A percentile compares a stretch with the other conserved stretches of the same genome.
Conservation (phyloP, 2,329 filamentous ascomycete species). For the Pseudogymnoascus sp. region DNA sequence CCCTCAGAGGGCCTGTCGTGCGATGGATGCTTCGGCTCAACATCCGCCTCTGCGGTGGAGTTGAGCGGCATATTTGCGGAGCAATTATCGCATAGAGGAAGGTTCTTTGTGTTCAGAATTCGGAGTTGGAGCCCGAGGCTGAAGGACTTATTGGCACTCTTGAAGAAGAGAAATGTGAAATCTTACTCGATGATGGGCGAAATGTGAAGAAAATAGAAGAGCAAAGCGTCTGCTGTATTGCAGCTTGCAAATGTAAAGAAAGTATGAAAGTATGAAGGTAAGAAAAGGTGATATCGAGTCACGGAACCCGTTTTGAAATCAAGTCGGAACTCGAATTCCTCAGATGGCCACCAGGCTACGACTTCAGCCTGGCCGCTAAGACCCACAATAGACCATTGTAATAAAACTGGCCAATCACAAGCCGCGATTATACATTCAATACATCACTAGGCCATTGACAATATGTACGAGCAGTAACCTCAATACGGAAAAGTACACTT, state of each 20-base stretch:
- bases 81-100: conserved; percentile 1
- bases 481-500: background rate
- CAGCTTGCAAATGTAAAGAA: background rate
- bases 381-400: background rate
- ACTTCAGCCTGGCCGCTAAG: conserved; percentile 1
- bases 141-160: background rate
- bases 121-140: background rate
- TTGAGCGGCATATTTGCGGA: conserved; percentile 5
- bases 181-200: background rate
- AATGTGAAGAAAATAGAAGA: background rate
- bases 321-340: background rate
- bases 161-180: background rate
- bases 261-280: background rate
- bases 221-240: background rate
- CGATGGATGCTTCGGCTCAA: background rate
- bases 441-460: conserved; percentile 1
- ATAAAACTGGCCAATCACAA: background rate
- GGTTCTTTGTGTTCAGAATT: background rate
- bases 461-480: background rate
- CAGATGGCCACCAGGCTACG: background rate
- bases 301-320: background rate
- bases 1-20: background rate
- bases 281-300: background rate
- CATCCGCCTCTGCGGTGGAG: conserved; percentile 5
- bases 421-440: background rate